phyloP scores from a whole-genome alignment of 768 basidiomycete species.

The Termitomyces sp. region DNA sequence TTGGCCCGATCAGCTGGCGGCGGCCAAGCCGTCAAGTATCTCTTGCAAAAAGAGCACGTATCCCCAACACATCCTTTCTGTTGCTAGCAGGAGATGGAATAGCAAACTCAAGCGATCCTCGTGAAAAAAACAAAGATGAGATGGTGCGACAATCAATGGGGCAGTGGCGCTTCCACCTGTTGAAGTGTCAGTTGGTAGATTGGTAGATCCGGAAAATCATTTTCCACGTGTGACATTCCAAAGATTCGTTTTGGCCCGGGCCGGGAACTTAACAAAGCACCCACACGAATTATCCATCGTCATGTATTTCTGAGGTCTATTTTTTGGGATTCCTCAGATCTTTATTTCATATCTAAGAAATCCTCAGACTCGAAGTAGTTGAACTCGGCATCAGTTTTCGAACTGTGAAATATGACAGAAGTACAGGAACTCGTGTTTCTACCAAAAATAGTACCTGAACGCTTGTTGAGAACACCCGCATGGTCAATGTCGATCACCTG shows the following conservation, averaged over 20 bases:
- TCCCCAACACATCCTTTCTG: background rate
- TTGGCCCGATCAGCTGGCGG: background rate
- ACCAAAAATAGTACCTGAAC: background rate
- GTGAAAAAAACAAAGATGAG: background rate
- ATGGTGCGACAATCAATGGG: background rate
- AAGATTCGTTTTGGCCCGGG: background rate
- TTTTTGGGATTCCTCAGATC: background rate
- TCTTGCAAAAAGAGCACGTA: background rate
- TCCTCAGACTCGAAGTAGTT: too few relatives aligned
- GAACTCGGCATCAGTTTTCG: background rate
- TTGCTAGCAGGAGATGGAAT: background rate
- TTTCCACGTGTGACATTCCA: background rate
- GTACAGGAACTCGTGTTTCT: background rate
- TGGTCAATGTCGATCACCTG: background rate
- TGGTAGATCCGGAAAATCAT: background rate
- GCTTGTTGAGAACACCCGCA: background rate
- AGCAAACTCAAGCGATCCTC: background rate
- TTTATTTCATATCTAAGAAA: background rate
- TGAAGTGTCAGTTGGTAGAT: too few relatives aligned
- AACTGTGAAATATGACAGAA: background rate
- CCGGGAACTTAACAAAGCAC: background rate
- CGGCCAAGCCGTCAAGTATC: background rate
- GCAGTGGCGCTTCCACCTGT: background rate
- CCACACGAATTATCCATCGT: background rate
- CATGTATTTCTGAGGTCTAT: background rate